phyloP scores from a whole-genome alignment of 1,139 yeast genomes.

The Candida sp. region DNA sequence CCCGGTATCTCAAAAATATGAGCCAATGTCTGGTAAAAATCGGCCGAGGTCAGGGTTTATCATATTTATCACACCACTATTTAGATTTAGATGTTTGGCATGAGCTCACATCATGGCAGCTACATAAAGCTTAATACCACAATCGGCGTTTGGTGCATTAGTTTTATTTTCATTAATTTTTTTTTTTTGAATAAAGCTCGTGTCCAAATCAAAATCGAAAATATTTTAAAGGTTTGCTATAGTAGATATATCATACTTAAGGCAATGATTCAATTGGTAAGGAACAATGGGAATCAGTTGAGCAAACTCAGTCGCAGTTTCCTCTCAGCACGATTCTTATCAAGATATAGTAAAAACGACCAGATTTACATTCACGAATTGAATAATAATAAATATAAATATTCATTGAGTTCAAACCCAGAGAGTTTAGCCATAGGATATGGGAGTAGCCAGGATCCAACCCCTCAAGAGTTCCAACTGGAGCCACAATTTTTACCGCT shows the following conservation, averaged over 20 bases:
- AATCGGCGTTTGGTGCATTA: not conserved
- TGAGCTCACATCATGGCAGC: too few species aligned
- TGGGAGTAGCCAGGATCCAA: not conserved
- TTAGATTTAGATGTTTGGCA: too few species aligned
- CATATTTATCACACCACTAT: too few species aligned
- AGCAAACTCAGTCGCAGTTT: not conserved
- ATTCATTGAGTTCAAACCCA: constrained; percentile 1
- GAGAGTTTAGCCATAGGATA: constrained; percentile 2
- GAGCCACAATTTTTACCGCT: constrained; percentile 25
- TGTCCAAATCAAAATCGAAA: not conserved
- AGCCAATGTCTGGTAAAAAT: too few species aligned
- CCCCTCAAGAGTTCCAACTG: constrained; percentile 20
- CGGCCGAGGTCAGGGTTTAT: too few species aligned
- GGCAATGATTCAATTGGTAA: not conserved
- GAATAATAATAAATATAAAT: not conserved
- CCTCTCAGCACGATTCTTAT: not conserved
- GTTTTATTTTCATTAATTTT: too few species aligned
- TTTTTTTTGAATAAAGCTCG: not conserved
- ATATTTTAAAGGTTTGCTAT: not conserved
- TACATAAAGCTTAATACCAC: too few species aligned
- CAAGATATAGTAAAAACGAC: not conserved
- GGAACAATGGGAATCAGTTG: not conserved
- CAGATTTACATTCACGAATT: constrained; percentile 1
- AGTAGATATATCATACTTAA: not conserved
- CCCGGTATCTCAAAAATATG: too few species aligned